Conservation (phyloP, 352 stramenopile species). For the Elongisporangium prolatum region DNA sequence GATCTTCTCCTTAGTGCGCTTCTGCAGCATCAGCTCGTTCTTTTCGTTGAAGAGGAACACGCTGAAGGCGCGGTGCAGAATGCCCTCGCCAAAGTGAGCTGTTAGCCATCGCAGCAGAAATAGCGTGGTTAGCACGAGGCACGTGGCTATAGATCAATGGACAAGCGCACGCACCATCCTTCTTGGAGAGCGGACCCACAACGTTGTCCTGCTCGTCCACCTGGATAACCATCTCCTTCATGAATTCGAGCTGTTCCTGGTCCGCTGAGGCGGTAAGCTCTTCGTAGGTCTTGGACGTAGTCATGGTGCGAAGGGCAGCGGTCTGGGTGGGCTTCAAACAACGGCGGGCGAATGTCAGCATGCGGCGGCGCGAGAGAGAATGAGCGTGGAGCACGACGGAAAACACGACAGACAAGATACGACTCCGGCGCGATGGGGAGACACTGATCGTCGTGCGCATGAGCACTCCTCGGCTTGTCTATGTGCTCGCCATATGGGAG, state of each 20-base stretch:
- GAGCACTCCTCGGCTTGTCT: neutral
- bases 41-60: slow-evolving; percentile 86
- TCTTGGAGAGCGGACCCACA: slow-evolving; percentile 85
- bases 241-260: slow-evolving; percentile 79
- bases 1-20: slow-evolving; percentile 96
- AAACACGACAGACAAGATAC: neutral
- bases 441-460: neutral
- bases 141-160: too few species aligned
- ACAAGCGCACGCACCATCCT: slow-evolving; percentile 40
- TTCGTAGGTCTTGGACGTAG: slow-evolving; percentile 14
- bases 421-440: neutral
- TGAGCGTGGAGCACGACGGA: neutral
- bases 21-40: slow-evolving; percentile 83
- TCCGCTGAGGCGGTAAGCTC: slow-evolving; percentile 66
- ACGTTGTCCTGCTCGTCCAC: slow-evolving; percentile 82
- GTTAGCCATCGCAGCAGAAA: slow-evolving; percentile 1
- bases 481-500: neutral
- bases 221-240: slow-evolving; percentile 89
- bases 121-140: too few species aligned
- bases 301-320: neutral
- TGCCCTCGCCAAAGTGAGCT: slow-evolving; percentile 74
- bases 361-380: neutral
- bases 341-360: neutral
- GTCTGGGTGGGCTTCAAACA: neutral
- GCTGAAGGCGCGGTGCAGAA: slow-evolving; percentile 83